phyloP scores from a whole-genome alignment of 257 asterid species.

The Nicotiana benthamiana region DNA sequence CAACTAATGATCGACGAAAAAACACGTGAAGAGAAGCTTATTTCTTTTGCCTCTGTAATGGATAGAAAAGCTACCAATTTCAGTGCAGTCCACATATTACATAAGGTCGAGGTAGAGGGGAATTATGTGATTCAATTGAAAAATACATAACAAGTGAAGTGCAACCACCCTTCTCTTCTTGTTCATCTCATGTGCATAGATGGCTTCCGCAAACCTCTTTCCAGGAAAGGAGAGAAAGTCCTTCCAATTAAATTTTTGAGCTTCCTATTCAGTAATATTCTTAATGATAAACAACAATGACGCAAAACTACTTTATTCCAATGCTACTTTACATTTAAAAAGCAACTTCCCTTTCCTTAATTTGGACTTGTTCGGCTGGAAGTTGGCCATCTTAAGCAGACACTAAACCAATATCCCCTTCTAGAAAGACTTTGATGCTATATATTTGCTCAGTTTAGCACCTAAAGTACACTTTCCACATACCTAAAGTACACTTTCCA shows the following conservation, averaged over 20 bases:
- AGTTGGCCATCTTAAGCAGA: background rate
- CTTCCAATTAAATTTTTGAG: background rate
- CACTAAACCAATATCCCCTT: background rate
- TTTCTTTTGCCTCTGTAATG: background rate
- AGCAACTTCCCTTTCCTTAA: background rate
- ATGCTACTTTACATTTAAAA: background rate
- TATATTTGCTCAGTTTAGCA: background rate
- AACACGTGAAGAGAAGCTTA: too few species aligned
- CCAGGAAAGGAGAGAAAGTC: background rate
- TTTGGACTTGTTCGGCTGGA: background rate
- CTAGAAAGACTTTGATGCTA: background rate
- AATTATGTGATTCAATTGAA: background rate
- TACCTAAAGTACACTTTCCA: background rate
- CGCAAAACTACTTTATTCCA: background rate
- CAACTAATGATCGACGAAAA: background rate
- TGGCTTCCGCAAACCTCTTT: background rate
- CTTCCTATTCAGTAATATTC: background rate
- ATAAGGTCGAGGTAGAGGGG: background rate
- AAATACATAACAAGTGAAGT: background rate
- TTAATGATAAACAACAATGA: background rate
- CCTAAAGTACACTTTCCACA: background rate
- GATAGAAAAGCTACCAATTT: background rate
- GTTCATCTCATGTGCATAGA: background rate
- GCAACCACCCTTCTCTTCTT: background rate
- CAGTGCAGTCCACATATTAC: background rate